Evolutionary conservation across 1,284 basidiomycete genomes (phyloP), one percentile per base, ranked within the genome.

Genomic region (Naganishia liquefaciens): DNA sequence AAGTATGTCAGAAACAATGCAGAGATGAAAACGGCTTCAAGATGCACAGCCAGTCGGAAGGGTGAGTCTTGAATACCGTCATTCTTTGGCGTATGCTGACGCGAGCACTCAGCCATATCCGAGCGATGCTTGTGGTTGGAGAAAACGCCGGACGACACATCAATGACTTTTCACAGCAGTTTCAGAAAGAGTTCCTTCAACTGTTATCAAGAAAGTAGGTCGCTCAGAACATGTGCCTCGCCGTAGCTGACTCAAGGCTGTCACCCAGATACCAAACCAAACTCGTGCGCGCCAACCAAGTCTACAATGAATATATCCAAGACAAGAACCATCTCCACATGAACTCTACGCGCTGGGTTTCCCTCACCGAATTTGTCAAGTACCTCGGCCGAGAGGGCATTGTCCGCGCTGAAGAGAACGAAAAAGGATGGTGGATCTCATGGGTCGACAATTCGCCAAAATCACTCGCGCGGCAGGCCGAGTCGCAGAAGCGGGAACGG

Each of bases 271-370:
- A 92, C 77, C 90, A 90, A 10, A 97, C 93, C 1, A 93, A 95
- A 76, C 89, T 93, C 54, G 91, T 96, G 28, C 85, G 87, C 69
- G 93, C 93, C 43, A 99, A 99, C 76, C 88, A 87, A 57, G 95
- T 99, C 19, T 99, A 99, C 75, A 94, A 99, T 79, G 96, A 99
- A 78, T 94, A 91, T 80, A 99, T 99, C 71, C 86, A 91, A 67
- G 95, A 98, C 80, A 94, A 95, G 79, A 79, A 84, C 58, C 96
- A 99, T 78, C 82, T 94, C 27, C 96, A 99, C 81, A 99, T 99
- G 96, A 99, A 99, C 79, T 83, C 94, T 5, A 99, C 96, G 11
- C 87, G 91, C 67, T 99, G 96, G 94, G 91, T 96, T 27, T 96
- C 95, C 11, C 84, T 99, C 67, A 90, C 90, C 13, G 95, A 96